phyloP scores from a whole-genome alignment of 2,329 filamentous ascomycete species.

The Berkeleyomyces rouxiae region DNA sequence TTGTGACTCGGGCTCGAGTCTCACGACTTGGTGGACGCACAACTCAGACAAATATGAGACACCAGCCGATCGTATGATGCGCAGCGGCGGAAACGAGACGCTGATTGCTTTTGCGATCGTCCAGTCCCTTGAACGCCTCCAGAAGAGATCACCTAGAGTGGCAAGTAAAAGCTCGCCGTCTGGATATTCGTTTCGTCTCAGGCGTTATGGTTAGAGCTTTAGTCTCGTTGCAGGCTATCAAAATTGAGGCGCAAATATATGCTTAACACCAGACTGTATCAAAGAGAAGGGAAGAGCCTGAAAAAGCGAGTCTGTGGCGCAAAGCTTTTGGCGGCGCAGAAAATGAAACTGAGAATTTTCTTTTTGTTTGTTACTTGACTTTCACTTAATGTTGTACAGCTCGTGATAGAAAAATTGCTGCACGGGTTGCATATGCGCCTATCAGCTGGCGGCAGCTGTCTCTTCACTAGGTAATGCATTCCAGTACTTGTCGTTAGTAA shows the following conservation, averaged over 20 bases:
- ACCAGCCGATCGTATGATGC: neutral
- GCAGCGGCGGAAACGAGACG: neutral
- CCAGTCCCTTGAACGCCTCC: neutral
- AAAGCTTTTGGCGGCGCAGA: neutral
- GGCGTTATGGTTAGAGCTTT: no score
- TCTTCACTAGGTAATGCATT: neutral
- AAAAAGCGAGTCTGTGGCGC: no score
- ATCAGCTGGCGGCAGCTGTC: neutral
- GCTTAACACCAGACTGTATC: no score
- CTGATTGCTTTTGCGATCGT: neutral
- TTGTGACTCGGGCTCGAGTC: neutral
- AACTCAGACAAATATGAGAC: neutral
- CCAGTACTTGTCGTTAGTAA: neutral
- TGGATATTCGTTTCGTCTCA: no score
- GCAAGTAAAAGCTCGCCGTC: no score
- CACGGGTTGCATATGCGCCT: neutral
- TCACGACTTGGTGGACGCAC: neutral
- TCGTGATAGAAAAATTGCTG: conserved; percentile 3
- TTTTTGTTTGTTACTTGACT: neutral
- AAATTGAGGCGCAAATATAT: no score
- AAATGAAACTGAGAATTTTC: neutral
- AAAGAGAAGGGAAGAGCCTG: no score
- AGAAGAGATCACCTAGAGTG: neutral
- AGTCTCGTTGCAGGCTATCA: no score
- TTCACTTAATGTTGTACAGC: neutral